Evolutionary conservation across 176 grass and related monocot species (phyloP).

Genomic region (Carex cristatella): DNA sequence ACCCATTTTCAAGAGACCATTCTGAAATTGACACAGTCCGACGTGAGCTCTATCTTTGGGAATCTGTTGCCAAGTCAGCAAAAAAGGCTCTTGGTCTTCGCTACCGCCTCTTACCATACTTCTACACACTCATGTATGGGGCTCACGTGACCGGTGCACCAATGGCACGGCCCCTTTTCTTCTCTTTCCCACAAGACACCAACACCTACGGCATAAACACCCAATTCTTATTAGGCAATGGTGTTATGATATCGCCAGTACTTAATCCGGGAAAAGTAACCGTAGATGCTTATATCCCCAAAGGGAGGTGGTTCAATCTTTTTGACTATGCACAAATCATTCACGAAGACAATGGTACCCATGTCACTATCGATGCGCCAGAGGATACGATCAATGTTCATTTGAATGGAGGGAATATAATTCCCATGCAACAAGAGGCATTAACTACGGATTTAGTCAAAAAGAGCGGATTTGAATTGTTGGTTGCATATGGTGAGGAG

Average conservation of each 20-base stretch:
- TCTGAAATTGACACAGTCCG: conserved; percentile 33
- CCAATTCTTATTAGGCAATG: conserved; percentile 59
- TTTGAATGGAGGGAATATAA: conserved; percentile 43
- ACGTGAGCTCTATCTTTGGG: conserved; percentile 73
- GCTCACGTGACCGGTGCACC: conserved; percentile 60
- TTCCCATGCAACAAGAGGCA: conserved; percentile 40
- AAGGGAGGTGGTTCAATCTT: conserved; percentile 65
- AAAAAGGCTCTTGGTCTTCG: conserved; percentile 63
- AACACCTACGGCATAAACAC: conserved; percentile 41
- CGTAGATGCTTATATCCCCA: conserved; percentile 60
- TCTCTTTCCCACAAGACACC: conserved; percentile 56
- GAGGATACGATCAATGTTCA: conserved; percentile 59
- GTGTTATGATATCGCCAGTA: conserved; percentile 66
- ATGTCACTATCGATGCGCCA: conserved; percentile 39
- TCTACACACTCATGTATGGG: conserved; percentile 82
- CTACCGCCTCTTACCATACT: conserved; percentile 58
- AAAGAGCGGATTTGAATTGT: conserved; percentile 42
- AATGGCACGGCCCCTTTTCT: conserved; percentile 77
- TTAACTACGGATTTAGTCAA: conserved; percentile 37
- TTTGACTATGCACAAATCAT: conserved; percentile 38
- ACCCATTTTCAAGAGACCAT: conserved; percentile 81
- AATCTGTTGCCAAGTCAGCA: conserved; percentile 51
- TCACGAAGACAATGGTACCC: not conserved
- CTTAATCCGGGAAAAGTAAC: conserved; percentile 24
- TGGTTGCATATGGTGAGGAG: conserved; percentile 44